Conservation (phyloP, 2,329 filamentous ascomycete genomes). For the Aspergillus glaucus region DNA sequence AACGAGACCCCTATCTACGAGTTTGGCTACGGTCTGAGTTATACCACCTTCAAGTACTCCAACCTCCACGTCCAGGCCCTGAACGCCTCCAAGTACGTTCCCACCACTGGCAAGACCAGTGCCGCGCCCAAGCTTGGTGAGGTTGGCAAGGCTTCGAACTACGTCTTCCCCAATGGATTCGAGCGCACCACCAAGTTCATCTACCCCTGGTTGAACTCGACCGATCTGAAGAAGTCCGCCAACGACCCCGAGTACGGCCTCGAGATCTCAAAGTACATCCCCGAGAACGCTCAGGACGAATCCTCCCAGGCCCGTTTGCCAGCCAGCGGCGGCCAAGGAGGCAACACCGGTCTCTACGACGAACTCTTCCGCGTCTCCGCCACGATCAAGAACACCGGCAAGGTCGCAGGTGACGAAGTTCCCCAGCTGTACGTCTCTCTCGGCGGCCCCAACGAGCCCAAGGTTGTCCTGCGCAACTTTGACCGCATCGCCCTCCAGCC, state of each 20-base stretch:
- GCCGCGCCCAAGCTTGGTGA: conserved; percentile 50
- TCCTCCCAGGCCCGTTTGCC: conserved; percentile 51
- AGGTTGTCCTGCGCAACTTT: conserved; percentile 67
- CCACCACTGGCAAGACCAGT: conserved; percentile 47
- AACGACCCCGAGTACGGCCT: conserved; percentile 51
- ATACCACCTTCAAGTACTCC: conserved; percentile 59
- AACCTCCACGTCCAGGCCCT: conserved; percentile 46
- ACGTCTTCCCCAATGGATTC: conserved; percentile 51
- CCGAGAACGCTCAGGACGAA: conserved; percentile 46
- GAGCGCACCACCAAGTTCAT: conserved; percentile 51
- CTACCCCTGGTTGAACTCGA: conserved; percentile 60
- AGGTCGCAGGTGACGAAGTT: conserved; percentile 46
- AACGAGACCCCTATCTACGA: conserved; percentile 55
- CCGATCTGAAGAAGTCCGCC: conserved; percentile 47
- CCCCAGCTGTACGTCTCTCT: conserved; percentile 66
- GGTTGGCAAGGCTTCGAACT: conserved; percentile 44
- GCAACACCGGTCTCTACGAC: conserved; percentile 52
- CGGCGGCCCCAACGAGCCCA: conserved; percentile 67
- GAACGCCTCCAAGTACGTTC: conserved; percentile 44
- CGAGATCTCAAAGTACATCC: conserved; percentile 45
- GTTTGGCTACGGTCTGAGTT: conserved; percentile 57
- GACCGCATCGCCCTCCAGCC: conserved; percentile 67
- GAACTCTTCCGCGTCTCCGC: conserved; percentile 44
- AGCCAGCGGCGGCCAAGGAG: conserved; percentile 54
- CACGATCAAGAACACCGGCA: conserved; percentile 48